These are phyloP conservation scores for Trametes cubensis DNA, from an alignment of 768 basidiomycete species.

Conservation along the genomic window DNA sequence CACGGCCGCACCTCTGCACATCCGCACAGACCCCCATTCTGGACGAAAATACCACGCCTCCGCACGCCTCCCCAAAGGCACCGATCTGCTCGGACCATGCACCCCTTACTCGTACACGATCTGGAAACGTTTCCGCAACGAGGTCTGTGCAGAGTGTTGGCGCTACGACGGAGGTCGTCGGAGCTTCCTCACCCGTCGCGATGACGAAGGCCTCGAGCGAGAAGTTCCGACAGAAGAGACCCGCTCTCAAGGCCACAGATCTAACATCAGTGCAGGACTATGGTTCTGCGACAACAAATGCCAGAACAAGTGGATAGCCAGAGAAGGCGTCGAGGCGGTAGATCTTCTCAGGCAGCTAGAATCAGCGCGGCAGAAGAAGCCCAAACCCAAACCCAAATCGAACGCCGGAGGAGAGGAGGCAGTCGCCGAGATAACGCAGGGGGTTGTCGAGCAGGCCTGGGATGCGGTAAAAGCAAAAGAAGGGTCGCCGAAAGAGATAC, in stretches of 20 bases:
- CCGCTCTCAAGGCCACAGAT: neutral
- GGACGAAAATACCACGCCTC: conserved; percentile 32
- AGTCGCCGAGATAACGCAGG: conserved; percentile 37
- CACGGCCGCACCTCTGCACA: conserved; percentile 13
- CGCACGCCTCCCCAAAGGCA: conserved; percentile 17
- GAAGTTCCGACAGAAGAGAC: neutral
- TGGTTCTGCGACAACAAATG: conserved; percentile 63
- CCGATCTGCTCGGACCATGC: conserved; percentile 29
- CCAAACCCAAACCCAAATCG: conserved; percentile 24
- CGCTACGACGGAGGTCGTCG: conserved; percentile 51
- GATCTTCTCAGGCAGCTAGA: conserved; percentile 27
- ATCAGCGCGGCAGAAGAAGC: conserved; percentile 27
- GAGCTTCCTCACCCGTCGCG: conserved; percentile 29
- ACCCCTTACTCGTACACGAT: conserved; percentile 60
- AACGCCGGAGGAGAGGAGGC: conserved; percentile 18
- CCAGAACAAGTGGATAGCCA: conserved; percentile 44
- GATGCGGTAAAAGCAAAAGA: conserved; percentile 38
- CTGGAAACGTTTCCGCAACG: conserved; percentile 64
- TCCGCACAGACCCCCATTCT: conserved; percentile 23
- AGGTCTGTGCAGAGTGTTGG: conserved; percentile 69
- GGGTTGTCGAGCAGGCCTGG: conserved; percentile 52
- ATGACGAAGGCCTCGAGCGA: conserved; percentile 28
- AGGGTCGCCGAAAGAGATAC: conserved; percentile 26
- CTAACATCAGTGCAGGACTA: conserved; percentile 38
- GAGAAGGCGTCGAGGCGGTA: conserved; percentile 28